Evolutionary conservation across 768 basidiomycete species (phyloP).

Genomic region (Kwoniella mangroviensis): DNA sequence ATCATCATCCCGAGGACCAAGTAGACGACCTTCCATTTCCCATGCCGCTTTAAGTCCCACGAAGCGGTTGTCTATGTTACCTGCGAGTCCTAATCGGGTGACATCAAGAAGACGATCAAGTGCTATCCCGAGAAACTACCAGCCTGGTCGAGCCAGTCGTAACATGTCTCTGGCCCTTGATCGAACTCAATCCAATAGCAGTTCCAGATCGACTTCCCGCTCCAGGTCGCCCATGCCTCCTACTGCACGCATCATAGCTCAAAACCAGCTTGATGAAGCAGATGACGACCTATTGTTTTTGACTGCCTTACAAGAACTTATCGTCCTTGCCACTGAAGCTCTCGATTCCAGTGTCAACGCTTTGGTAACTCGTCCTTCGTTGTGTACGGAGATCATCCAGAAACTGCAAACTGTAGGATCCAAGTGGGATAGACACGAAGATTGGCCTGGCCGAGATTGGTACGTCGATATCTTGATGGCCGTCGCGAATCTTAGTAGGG

Average conservation of each 20-base stretch:
- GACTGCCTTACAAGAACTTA: constrained; percentile 86
- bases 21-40: constrained; percentile 54
- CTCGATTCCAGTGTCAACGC: constrained; percentile 85
- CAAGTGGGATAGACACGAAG: constrained; percentile 96
- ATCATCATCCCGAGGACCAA: constrained; percentile 43
- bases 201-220: constrained; percentile 91
- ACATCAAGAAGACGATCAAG: constrained; percentile 44
- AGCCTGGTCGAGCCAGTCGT: constrained; percentile 49
- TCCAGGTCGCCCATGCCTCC: constrained; percentile 90
- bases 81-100: constrained; percentile 44
- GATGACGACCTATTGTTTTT: constrained; percentile 64
- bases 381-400: constrained; percentile 84
- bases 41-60: constrained; percentile 35
- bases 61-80: constrained; percentile 31
- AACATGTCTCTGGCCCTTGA: constrained; percentile 40
- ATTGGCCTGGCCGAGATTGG: constrained; percentile 98
- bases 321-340: constrained; percentile 89
- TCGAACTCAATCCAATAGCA: constrained; percentile 39
- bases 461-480: constrained; percentile 96
- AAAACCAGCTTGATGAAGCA: constrained; percentile 24
- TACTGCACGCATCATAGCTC: constrained; percentile 58
- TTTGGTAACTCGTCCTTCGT: constrained; percentile 81
- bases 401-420: constrained; percentile 88
- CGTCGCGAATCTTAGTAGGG: constrained; percentile 91
- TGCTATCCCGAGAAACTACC: constrained; percentile 30